Evolutionary conservation across 768 basidiomycete species (phyloP).

Genomic region (Pilatotrama ljubarskyi): DNA sequence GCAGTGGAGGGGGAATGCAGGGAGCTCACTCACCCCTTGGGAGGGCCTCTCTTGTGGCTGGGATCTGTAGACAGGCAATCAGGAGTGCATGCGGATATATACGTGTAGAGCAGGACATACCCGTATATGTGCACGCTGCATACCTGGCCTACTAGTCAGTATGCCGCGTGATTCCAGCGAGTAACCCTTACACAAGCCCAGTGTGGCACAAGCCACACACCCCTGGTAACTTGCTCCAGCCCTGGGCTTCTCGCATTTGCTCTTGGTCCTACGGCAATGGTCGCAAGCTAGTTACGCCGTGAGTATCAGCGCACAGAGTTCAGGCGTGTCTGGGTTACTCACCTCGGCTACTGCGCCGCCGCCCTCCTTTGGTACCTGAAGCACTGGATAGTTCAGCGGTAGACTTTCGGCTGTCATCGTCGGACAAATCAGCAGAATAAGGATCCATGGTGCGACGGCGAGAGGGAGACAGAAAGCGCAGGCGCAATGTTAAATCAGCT

Average conservation of each 20-base stretch:
- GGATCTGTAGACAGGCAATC: constrained; percentile 19
- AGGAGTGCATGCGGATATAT: not conserved
- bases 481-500: constrained; percentile 9
- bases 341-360: constrained; percentile 31
- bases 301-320: not conserved
- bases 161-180: not conserved
- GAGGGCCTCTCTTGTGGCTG: constrained; percentile 36
- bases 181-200: constrained; percentile 29
- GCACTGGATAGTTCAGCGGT: constrained; percentile 9
- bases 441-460: constrained; percentile 24
- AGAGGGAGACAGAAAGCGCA: constrained; percentile 5
- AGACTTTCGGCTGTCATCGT: constrained; percentile 26
- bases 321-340: not conserved
- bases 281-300: constrained; percentile 34
- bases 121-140: constrained; percentile 32
- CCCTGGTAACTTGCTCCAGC: constrained; percentile 17
- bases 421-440: constrained; percentile 26
- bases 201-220: constrained; percentile 34
- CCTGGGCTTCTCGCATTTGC: constrained; percentile 36
- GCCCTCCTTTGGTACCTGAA: constrained; percentile 9
- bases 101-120: constrained; percentile 4
- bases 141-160: not conserved
- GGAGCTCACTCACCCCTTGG: constrained; percentile 31
- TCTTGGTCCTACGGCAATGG: constrained; percentile 39
- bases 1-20: not conserved